Evolutionary conservation across 257 asterid genomes (phyloP), one percentile per base, ranked within the genome.

Genomic region (Rhazya stricta): DNA sequence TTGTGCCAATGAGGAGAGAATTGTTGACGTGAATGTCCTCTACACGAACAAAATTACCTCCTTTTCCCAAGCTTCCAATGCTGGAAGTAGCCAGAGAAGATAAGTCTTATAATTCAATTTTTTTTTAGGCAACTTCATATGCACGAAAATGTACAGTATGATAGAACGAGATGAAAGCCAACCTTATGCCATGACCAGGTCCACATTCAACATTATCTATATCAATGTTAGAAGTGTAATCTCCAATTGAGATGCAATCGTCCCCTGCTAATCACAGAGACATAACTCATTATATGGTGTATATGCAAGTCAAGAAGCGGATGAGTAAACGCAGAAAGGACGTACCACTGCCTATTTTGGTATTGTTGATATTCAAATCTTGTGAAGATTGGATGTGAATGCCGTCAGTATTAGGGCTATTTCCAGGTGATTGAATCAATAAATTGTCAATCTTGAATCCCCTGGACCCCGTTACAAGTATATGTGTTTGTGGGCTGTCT

Each of bases 141-240:
- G 13, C 30, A 56, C 5, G 12, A 9, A 27, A 6, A 19, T 23
- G 0, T 65, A 6, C n/a, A 5, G 43, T 5, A 36, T 9, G 0
- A 18, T 12, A 39, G 6, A 69, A 19, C 3, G n/a, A 46, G 27
- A 10, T 34, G n/a, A 27, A 42, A 74, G 4, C 50, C 10, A 60
- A 89, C 97, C 98, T 91, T 3, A 91, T 88, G 73, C 98, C 98
- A 82, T 93, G 96, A 69, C 97, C 98, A 67, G 93, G 93, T 76
- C 95, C 94, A 73, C 98, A 91, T 23, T 69, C 57, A 19, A 91
- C 73, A 21, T 88, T 79, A 41, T n/a, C 36, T 51, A 93, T 82
- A 25, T 77, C 60, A 32, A 93, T 62, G 72, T 89, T 30, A 30
- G 89, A 89, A 74, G 76, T 79, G 60, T 39, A 77, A 75, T 93